Evolutionary conservation across 2,329 filamentous ascomycete genomes (phyloP).

Genomic region (Trichoderma endophyticum): DNA sequence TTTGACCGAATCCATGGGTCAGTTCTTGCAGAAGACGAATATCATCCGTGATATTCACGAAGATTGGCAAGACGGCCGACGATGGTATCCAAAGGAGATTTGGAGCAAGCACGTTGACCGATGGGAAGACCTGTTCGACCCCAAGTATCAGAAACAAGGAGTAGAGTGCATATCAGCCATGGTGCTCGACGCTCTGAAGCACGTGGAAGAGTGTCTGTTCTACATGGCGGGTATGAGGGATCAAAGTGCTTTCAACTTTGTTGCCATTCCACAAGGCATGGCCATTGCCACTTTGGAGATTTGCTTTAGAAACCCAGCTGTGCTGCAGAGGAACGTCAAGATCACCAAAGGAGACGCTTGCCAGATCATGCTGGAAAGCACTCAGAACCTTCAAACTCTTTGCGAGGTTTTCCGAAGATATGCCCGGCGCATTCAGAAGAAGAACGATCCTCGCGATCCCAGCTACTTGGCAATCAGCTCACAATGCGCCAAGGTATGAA

Average conservation of each 20-base stretch:
- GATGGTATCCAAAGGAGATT: slow-evolving; percentile 94
- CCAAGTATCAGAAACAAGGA: slow-evolving; percentile 71
- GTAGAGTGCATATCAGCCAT: slow-evolving; percentile 88
- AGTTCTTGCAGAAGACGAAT: slow-evolving; percentile 97
- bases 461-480: slow-evolving; percentile 90
- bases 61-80: slow-evolving; percentile 80
- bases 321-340: slow-evolving; percentile 88
- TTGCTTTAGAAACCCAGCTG: slow-evolving; percentile 84
- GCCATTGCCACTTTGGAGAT: slow-evolving; percentile 91
- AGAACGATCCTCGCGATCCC: slow-evolving; percentile 90
- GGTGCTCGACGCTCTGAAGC: slow-evolving; percentile 83
- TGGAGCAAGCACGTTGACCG: slow-evolving; percentile 93
- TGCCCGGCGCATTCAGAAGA: slow-evolving; percentile 77
- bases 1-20: slow-evolving; percentile 92
- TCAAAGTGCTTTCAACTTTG: slow-evolving; percentile 98
- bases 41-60: slow-evolving; percentile 95
- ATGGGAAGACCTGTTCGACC: slow-evolving; percentile 87
- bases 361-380: slow-evolving; percentile 85
- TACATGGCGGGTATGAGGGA: slow-evolving; percentile 94
- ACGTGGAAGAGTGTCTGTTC: slow-evolving; percentile 91
- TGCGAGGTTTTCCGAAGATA: slow-evolving; percentile 81
- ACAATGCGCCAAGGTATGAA: slow-evolving; percentile 73
- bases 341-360: slow-evolving; percentile 95
- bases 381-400: slow-evolving; percentile 79
- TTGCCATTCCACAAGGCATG: slow-evolving; percentile 95